A percentile compares a stretch with the other conserved stretches of the same genome.
Conservation (phyloP, 2,329 filamentous ascomycete species). For the Elsinoe perseae region DNA sequence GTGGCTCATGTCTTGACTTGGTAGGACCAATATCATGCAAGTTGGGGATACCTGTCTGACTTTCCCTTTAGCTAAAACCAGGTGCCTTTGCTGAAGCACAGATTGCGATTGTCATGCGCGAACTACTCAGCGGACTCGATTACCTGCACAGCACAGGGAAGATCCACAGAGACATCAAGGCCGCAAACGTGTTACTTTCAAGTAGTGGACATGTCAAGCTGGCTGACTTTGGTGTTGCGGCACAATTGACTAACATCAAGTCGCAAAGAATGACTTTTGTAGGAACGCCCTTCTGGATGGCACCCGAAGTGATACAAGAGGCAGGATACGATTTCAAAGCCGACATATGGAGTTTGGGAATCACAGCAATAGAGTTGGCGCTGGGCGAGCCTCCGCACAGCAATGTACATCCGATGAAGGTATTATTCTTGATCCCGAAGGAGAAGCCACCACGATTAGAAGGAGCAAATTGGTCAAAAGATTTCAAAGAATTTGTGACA, state of each 20-base stretch:
- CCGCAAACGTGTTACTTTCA: constrained; percentile 87
- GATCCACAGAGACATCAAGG: constrained; percentile 95
- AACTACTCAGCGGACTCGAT: constrained; percentile 80
- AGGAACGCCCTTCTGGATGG: constrained; percentile 96
- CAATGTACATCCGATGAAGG: constrained; percentile 85
- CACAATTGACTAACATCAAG: constrained; percentile 94
- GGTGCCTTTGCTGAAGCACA: constrained; percentile 81
- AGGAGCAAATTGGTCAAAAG: constrained; percentile 64
- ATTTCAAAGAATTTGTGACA: constrained; percentile 90
- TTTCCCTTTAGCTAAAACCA: constrained; percentile 65
- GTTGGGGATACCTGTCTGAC: constrained; percentile 25
- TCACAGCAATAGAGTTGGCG: constrained; percentile 84
- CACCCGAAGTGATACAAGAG: constrained; percentile 87
- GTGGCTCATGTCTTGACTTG: constrained; percentile 89
- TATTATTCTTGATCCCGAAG: constrained; percentile 84
- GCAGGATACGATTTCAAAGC: constrained; percentile 79
- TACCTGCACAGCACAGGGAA: constrained; percentile 92
- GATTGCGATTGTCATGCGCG: constrained; percentile 88
- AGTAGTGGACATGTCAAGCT: constrained; percentile 86
- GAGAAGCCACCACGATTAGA: constrained; percentile 76
- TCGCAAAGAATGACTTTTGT: constrained; percentile 97
- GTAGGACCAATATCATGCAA: constrained; percentile 42
- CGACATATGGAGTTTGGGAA: constrained; percentile 87
- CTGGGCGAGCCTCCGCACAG: constrained; percentile 83
- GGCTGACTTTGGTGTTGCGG: constrained; percentile 93